phyloP scores from a whole-genome alignment of 2,329 filamentous ascomycete genomes.

The Hypoxylon sp. region DNA sequence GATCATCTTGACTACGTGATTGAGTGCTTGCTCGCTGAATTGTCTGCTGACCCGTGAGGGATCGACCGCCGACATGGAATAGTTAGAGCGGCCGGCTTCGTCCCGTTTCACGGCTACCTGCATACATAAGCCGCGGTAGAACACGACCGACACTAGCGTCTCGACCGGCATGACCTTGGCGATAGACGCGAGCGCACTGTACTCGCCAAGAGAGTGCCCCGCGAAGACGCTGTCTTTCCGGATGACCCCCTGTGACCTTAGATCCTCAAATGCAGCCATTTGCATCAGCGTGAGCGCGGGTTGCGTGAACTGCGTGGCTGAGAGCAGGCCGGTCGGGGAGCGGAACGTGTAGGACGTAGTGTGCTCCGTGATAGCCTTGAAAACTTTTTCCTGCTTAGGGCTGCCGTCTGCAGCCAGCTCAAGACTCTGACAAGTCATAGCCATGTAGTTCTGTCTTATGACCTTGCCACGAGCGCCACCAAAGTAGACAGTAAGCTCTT shows the following conservation, averaged over 20 bases:
- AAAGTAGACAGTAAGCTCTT: slow-evolving; percentile 57
- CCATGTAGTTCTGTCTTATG: slow-evolving; percentile 56
- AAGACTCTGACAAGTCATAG: slow-evolving; percentile 47
- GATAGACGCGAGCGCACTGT: slow-evolving; percentile 50
- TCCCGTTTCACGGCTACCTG: slow-evolving; percentile 53
- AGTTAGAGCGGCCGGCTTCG: slow-evolving; percentile 46
- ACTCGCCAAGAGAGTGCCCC: slow-evolving; percentile 56
- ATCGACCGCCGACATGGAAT: slow-evolving; percentile 54
- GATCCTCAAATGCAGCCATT: slow-evolving; percentile 51
- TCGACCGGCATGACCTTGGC: slow-evolving; percentile 52
- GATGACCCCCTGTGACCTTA: slow-evolving; percentile 52
- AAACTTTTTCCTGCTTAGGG: slow-evolving; percentile 40
- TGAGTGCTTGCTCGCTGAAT: slow-evolving; percentile 49
- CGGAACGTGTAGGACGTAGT: slow-evolving; percentile 52
- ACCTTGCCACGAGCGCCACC: slow-evolving; percentile 54
- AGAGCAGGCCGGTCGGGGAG: slow-evolving; percentile 52
- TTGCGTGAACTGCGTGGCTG: slow-evolving; percentile 56
- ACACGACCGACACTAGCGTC: slow-evolving; percentile 49
- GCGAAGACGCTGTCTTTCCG: slow-evolving; percentile 47
- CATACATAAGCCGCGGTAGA: slow-evolving; percentile 56
- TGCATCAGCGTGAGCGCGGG: slow-evolving; percentile 54
- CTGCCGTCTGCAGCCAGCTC: slow-evolving; percentile 36
- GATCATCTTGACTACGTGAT: slow-evolving; percentile 48
- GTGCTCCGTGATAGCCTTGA: slow-evolving; percentile 44
- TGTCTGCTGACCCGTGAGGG: slow-evolving; percentile 45